Conservation (phyloP, 371 early-diverging fungal genomes). For the Mucor plumbeus region DNA sequence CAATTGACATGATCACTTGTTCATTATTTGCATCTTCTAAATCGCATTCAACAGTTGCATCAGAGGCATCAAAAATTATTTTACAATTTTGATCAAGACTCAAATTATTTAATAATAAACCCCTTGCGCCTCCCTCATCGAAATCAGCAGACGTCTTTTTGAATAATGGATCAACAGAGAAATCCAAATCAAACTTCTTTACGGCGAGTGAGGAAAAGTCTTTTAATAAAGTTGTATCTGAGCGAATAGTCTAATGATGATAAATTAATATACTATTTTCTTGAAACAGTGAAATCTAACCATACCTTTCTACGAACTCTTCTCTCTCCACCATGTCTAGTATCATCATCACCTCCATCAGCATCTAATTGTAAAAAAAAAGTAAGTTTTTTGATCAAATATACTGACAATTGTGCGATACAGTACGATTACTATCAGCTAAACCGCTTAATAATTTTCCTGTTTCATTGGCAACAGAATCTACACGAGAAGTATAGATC, state of each 20-base stretch:
- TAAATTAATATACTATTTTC: not conserved
- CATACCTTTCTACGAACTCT: slow-evolving; percentile 42
- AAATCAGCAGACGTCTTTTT: slow-evolving; percentile 97
- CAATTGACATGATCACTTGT: slow-evolving; percentile 14
- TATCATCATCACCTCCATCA: slow-evolving; percentile 56
- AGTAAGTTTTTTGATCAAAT: not conserved
- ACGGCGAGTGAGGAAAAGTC: slow-evolving; percentile 79
- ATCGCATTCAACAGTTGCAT: slow-evolving; percentile 61
- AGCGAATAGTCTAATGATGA: slow-evolving; percentile 37
- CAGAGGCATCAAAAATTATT: slow-evolving; percentile 94
- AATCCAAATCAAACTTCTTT: slow-evolving; percentile 92
- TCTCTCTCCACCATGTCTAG: slow-evolving; percentile 49
- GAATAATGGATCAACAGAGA: slow-evolving; percentile 95
- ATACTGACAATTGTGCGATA: not conserved
- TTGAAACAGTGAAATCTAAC: not conserved
- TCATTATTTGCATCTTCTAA: slow-evolving; percentile 39
- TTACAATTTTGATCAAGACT: slow-evolving; percentile 80
- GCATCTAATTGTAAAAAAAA: slow-evolving; percentile 17
- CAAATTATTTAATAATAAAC: slow-evolving; percentile 88
- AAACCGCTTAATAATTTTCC: slow-evolving; percentile 91
- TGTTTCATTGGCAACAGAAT: slow-evolving; percentile 97
- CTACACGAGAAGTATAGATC: slow-evolving; percentile 98
- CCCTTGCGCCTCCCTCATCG: slow-evolving; percentile 97
- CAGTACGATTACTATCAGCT: slow-evolving; percentile 68
- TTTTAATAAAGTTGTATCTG: slow-evolving; percentile 80